These are phyloP conservation scores for Tolypocladium album DNA, from an alignment of 2,329 filamentous ascomycete species.

Conservation along the genomic window DNA sequence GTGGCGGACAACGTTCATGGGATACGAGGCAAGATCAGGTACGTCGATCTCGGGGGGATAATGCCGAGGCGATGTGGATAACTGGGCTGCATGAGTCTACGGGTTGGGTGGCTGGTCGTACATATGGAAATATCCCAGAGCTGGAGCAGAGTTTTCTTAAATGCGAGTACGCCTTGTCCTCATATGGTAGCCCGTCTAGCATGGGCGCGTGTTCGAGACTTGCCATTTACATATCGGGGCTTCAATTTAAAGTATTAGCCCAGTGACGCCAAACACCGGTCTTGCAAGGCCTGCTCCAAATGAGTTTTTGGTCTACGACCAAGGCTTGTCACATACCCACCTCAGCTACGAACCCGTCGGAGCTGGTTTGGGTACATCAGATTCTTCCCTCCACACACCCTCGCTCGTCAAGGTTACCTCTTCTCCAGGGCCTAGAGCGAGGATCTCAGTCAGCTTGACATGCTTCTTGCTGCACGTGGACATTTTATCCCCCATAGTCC, in stretches of 20 bases:
- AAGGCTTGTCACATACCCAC: not conserved
- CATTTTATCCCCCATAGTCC: conserved; percentile 1
- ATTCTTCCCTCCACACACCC: conserved; percentile 17
- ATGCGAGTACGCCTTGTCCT: not conserved
- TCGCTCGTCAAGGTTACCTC: conserved; percentile 30
- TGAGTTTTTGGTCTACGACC: not conserved
- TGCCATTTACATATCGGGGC: not conserved
- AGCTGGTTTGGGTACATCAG: not conserved
- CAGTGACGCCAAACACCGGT: not conserved
- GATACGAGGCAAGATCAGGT: not conserved
- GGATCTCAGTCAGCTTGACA: conserved; percentile 23
- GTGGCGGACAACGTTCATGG: not conserved
- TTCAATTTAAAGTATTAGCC: not conserved
- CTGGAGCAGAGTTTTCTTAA: not conserved
- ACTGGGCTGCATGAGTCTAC: not conserved
- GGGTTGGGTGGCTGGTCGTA: not conserved
- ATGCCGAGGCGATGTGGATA: not conserved
- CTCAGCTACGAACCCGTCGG: not conserved
- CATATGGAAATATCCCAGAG: conserved; percentile 6
- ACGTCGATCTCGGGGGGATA: not conserved
- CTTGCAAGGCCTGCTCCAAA: not conserved
- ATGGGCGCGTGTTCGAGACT: not conserved
- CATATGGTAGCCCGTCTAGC: not conserved
- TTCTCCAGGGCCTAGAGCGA: conserved; percentile 30
- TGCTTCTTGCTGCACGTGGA: conserved; percentile 6